Evolutionary conservation across 495 filamentous ascomycete species (phyloP).

Genomic region (Podospora conica): DNA sequence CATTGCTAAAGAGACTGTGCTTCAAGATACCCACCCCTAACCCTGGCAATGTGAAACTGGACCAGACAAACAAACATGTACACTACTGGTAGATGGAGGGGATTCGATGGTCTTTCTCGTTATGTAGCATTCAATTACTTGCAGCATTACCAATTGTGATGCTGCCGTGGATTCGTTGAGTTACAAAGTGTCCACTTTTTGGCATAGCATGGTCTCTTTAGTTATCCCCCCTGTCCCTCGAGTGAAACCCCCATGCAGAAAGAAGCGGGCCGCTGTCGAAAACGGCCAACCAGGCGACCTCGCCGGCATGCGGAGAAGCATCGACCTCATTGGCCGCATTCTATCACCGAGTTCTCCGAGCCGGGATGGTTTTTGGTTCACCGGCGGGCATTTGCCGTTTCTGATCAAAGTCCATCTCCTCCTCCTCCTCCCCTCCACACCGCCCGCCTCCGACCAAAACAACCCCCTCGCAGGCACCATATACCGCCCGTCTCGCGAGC

Average conservation of each 20-base stretch:
- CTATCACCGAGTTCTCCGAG: constrained; percentile 9
- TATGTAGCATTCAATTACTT: neutral
- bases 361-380: neutral
- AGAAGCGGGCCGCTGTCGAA: neutral
- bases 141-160: neutral
- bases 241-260: neutral
- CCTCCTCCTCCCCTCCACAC: neutral
- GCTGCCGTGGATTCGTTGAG: neutral
- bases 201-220: neutral
- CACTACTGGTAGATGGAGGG: too few species aligned
- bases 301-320: neutral
- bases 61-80: too few species aligned
- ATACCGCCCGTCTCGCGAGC: constrained; percentile 15
- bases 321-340: constrained; percentile 4
- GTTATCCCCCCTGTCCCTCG: neutral
- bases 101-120: too few species aligned
- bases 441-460: constrained; percentile 1
- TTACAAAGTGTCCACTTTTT: neutral
- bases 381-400: neutral
- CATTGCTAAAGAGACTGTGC: neutral
- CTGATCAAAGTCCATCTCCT: neutral
- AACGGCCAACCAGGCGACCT: neutral
- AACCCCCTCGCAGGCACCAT: neutral
- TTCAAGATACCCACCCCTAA: too few species aligned
- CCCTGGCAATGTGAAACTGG: too few species aligned